phyloP scores from a whole-genome alignment of 345 rosid genomes.

The Corymbia maculata region DNA sequence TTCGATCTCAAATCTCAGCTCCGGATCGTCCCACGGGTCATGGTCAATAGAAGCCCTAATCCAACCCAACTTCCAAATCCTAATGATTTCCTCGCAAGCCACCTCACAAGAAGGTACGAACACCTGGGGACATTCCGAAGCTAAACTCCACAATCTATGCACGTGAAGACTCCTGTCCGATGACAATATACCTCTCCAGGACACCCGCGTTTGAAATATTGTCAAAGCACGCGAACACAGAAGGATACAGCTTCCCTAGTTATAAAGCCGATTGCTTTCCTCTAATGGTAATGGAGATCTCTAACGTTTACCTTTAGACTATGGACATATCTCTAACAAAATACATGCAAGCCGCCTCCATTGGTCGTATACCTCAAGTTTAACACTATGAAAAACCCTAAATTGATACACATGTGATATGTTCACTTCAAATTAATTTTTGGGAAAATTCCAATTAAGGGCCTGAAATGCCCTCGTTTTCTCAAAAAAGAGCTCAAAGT shows the following conservation, averaged over 20 bases:
- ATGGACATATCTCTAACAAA: background rate
- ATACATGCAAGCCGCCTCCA: background rate
- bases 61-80: background rate
- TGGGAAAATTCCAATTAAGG: too few species aligned
- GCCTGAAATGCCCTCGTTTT: too few species aligned
- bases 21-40: background rate
- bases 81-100: background rate
- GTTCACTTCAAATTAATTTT: too few species aligned
- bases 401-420: too few species aligned
- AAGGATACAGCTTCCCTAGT: background rate
- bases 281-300: background rate
- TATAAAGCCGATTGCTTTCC: background rate
- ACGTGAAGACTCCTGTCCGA: background rate
- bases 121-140: background rate
- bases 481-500: too few species aligned
- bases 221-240: background rate
- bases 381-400: too few species aligned
- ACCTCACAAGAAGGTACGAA: background rate
- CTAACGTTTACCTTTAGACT: background rate
- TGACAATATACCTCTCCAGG: background rate
- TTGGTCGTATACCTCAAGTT: background rate
- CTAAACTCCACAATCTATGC: background rate
- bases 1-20: background rate
- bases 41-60: background rate
- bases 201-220: background rate